phyloP scores from a whole-genome alignment of 2,329 filamentous ascomycete species.

The Penicillium paneum region DNA sequence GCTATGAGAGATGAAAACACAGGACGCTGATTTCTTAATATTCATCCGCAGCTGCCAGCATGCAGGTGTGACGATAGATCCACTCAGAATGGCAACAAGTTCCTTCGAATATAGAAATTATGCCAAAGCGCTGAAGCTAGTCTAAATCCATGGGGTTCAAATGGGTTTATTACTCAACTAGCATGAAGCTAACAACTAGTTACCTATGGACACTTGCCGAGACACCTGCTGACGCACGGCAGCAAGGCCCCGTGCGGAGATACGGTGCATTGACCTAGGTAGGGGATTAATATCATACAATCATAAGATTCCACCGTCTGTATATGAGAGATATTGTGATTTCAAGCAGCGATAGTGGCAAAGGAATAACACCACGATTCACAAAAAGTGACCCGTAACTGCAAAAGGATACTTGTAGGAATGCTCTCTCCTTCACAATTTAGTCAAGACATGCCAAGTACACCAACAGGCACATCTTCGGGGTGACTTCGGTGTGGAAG shows the following conservation, averaged over 20 bases:
- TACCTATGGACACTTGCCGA: neutral
- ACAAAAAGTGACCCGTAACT: too few species aligned
- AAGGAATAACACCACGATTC: too few species aligned
- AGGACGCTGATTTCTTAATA: neutral
- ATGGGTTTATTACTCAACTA: neutral
- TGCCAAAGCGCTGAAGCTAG: neutral
- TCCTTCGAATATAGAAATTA: neutral
- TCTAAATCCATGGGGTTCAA: neutral
- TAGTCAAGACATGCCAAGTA: neutral
- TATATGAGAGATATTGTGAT: neutral
- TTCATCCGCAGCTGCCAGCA: neutral
- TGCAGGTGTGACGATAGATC: slow-evolving; percentile 3
- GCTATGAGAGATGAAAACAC: too few species aligned
- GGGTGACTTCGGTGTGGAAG: neutral
- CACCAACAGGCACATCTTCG: neutral
- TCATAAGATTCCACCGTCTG: neutral
- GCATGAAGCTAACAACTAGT: too few species aligned
- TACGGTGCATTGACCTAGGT: neutral
- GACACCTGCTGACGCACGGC: neutral
- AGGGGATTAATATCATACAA: neutral
- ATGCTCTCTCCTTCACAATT: neutral
- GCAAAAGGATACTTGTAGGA: neutral
- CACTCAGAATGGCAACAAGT: slow-evolving; percentile 2
- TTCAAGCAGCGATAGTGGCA: neutral
- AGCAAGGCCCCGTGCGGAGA: neutral